Conservation (phyloP, 495 filamentous ascomycete species). For the Achaetomiella virescens region DNA sequence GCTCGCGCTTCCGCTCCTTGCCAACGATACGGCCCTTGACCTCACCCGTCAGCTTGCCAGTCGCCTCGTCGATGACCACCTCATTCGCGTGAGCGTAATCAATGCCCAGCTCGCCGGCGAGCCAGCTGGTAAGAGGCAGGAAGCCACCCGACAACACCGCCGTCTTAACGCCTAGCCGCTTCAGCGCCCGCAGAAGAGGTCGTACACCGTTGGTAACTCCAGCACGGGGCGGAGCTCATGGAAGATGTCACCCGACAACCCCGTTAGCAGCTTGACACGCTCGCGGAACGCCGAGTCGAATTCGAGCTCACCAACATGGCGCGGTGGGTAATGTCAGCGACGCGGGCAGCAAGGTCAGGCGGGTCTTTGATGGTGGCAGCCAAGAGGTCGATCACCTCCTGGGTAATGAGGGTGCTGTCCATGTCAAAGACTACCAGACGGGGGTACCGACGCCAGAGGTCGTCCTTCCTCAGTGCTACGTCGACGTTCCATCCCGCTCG, state of each 20-base stretch:
- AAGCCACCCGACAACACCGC: constrained; percentile 93
- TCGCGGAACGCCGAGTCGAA: constrained; percentile 75
- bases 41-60: constrained; percentile 71
- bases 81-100: constrained; percentile 88
- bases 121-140: constrained; percentile 77
- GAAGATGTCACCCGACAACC: constrained; percentile 73
- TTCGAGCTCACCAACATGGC: constrained; percentile 96
- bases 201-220: constrained; percentile 75
- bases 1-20: constrained; percentile 67
- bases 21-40: constrained; percentile 75
- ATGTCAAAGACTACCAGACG: constrained; percentile 92
- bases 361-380: constrained; percentile 61
- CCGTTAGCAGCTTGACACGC: constrained; percentile 72
- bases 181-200: constrained; percentile 65
- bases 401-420: constrained; percentile 92
- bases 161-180: constrained; percentile 69
- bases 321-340: constrained; percentile 71
- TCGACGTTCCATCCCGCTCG: constrained; percentile 86
- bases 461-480: constrained; percentile 64
- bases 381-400: constrained; percentile 95
- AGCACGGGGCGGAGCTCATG: constrained; percentile 66
- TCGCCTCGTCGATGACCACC: constrained; percentile 55
- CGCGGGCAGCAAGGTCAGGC: constrained; percentile 52
- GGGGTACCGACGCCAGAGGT: constrained; percentile 67
- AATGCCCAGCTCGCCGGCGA: constrained; percentile 70